Base-by-base conservation (phyloP, 768 basidiomycete genomes). In the Cystofilobasidium ferigula region DNA sequence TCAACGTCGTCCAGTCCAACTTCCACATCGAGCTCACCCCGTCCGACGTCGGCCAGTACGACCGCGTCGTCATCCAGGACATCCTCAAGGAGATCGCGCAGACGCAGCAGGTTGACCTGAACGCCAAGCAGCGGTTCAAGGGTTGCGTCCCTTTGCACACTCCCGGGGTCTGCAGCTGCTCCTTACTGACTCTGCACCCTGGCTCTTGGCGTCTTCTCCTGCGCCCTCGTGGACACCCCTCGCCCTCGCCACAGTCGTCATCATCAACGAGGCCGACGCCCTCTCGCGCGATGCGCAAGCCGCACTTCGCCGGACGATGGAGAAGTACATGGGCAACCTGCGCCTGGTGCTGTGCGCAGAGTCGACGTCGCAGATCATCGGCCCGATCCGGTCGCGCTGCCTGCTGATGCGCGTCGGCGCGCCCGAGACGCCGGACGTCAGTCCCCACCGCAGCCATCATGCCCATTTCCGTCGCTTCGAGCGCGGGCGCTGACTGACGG, bases 251-350 rank as follows among this genome's bases (percentile, higher is more conserved):
- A 8, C 70, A 97, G 94, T 93, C n/a, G 93, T 99, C 59, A 82
- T 99, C 65, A 95, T 99, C 73, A 97, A 98, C 71, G 94, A 97
- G 77, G 94, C 94, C 1, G 94, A 99, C 75, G 86, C 89, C 0
- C 81, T 99, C 47, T 85, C 89, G 14, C 85, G 94, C 62, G 94
- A 99, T 77, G 94, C 94, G 1, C 94, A 99, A 79, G 92, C 94
- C 0, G 94, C 94, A 10, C 82, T 99, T 38, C 85, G 94, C 72
- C 82, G 94, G 64, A 99, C 94, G 13, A 99, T 98, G 94, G 94
- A 99, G 75, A 98, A 97, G 77, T 98, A 94, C 79, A 97, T 95
- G 88, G 85, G 86, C 47, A 99, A 97, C 75, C 83, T 99, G 83
- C 85, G 94, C 34, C 86, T 99, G 72, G 94, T 99, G 71, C 81